Evolutionary conservation across 148 eudicot species (phyloP).

Genomic region (Camellia granthamiana): DNA sequence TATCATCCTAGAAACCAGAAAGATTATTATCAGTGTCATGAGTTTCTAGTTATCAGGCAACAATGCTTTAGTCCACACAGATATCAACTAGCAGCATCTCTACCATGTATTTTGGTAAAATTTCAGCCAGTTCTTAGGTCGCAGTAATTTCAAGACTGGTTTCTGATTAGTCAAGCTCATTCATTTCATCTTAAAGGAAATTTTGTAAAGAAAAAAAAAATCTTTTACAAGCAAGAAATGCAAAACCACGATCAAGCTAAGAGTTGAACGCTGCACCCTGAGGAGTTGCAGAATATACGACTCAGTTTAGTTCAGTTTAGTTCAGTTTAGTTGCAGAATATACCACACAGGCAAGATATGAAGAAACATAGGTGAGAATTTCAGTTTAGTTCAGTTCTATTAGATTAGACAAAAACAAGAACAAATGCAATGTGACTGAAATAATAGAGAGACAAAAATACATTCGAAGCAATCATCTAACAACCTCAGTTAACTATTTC

Average conservation of each 20-base stretch:
- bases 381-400: not conserved
- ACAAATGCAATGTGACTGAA: not conserved
- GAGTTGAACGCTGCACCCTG: not conserved
- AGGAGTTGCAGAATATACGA: not conserved
- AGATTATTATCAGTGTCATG: not conserved
- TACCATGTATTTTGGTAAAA: not conserved
- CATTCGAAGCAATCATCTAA: not conserved
- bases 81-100: not conserved
- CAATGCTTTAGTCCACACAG: not conserved
- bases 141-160: not conserved
- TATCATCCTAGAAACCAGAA: conserved; percentile 49
- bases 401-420: not conserved
- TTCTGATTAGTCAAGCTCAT: not conserved
- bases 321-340: no score
- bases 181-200: not conserved
- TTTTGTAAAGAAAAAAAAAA: no score
- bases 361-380: not conserved
- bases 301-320: not conserved
- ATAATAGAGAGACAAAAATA: not conserved
- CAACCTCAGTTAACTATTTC: not conserved
- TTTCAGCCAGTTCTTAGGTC: not conserved
- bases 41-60: not conserved
- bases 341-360: not conserved
- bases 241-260: not conserved
- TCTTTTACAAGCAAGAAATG: not conserved